Conservation (phyloP, 2,329 filamentous ascomycete species). For the Diplodia sapinea region DNA sequence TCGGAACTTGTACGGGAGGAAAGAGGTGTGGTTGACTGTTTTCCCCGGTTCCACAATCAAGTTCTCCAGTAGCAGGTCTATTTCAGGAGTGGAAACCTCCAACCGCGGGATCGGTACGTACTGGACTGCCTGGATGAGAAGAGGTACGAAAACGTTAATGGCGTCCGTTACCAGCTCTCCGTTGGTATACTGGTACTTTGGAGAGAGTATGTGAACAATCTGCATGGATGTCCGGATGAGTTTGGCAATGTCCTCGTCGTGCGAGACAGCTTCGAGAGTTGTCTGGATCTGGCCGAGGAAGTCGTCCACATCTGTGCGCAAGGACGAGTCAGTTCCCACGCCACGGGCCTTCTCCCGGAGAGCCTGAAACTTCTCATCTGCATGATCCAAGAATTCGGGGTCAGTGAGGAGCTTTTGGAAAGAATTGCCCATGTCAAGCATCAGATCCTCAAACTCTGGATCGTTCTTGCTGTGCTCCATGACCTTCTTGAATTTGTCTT, state of each 20-base stretch:
- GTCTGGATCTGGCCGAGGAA: conserved; percentile 71
- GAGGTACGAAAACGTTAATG: conserved; percentile 79
- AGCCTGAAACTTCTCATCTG: conserved; percentile 68
- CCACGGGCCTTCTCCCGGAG: conserved; percentile 62
- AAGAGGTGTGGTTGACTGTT: conserved; percentile 84
- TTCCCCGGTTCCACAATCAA: conserved; percentile 85
- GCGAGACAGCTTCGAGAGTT: conserved; percentile 70
- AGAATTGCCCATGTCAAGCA: conserved; percentile 73
- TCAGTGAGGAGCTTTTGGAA: conserved; percentile 84
- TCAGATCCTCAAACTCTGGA: conserved; percentile 79
- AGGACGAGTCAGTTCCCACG: conserved; percentile 67
- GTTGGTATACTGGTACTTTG: conserved; percentile 68
- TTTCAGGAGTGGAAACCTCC: conserved; percentile 81
- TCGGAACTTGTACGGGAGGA: conserved; percentile 82
- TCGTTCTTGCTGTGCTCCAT: conserved; percentile 77
- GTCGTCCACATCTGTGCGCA: conserved; percentile 74
- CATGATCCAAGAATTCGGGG: conserved; percentile 81
- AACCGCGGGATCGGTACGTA: conserved; percentile 88
- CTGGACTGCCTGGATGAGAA: conserved; percentile 77
- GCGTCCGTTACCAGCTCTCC: conserved; percentile 75
- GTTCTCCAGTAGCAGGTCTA: conserved; percentile 89
- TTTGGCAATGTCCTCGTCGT: conserved; percentile 74
- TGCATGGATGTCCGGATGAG: conserved; percentile 70
- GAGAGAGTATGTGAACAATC: conserved; percentile 73
- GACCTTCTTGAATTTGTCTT: conserved; percentile 71